Base-by-base conservation (phyloP, 495 filamentous ascomycete genomes). In the Trichoderma erinaceum region DNA sequence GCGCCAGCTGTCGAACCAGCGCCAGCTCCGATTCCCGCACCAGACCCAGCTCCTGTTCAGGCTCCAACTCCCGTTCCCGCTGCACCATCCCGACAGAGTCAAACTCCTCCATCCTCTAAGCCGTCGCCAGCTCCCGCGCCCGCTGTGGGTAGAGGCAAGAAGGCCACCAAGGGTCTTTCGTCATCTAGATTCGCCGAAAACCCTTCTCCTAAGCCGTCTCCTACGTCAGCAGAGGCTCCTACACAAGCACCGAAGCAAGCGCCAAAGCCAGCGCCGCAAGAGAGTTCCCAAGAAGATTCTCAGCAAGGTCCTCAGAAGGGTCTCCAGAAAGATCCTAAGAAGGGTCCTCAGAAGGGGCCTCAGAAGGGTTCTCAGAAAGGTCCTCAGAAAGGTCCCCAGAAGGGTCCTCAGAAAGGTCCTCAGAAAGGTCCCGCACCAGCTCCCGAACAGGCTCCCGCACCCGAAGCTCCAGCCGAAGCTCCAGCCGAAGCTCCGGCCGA, bases 171-270 rank as follows among this genome's bases (percentile, higher is more conserved):
- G 15, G 65, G 65, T 13, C 65, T 66, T 32, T 63, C 66, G 32
- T 15, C 29, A 5, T 66, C 65, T 4, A 41, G 65, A 4, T 66
- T 46, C 23, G 65, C 65, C 16, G 65, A 66, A 23, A 66, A 50
- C n/a, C 66, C 66, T 1, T 68, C 32, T 48, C 69, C 50, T n/a
- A 69, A 66, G 64, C 68, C 61, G 6, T 43, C 21, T 56, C 70
- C 66, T 3, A 67, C 48, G 15, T 64, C 65, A 11, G 21, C 18
- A 23, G 0, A 21, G 48, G 48, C 48, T 21, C n/a, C 48, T 52
- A 23, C 48, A 23, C 48, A 23, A 21, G 21, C 18, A 1, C 48
- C 48, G 6, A 23, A 38, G 35, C 35, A 3, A 38, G 35, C 35
- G 29, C 29, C 29, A 4, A 29, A 29, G 29, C 29, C 29, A 29